Conservation (phyloP, 2,329 filamentous ascomycete genomes). For the Aspergillus japonicus region DNA sequence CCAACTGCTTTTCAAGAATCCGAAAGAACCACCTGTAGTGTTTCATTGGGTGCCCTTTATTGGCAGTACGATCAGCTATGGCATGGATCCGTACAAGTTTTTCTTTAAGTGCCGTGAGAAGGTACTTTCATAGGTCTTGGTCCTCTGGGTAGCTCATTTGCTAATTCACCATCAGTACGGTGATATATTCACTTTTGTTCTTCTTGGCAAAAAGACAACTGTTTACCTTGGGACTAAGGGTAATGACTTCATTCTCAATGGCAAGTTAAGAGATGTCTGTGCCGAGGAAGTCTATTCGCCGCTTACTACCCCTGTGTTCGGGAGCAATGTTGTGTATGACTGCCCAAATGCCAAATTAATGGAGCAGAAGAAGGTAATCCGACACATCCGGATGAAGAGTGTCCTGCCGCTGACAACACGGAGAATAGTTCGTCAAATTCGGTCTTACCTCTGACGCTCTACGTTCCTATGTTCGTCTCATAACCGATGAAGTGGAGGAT, state of each 20-base stretch:
- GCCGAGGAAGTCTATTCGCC: constrained; percentile 88
- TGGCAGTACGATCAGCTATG: constrained; percentile 89
- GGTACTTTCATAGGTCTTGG: constrained; percentile 48
- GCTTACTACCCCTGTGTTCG: constrained; percentile 70
- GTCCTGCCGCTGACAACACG: constrained; percentile 24
- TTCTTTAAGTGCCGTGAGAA: constrained; percentile 68
- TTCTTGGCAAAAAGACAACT: constrained; percentile 86
- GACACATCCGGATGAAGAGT: background rate
- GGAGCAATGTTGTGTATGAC: constrained; percentile 84
- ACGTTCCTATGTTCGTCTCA: constrained; percentile 73
- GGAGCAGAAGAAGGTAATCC: constrained; percentile 86
- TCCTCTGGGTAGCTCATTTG: background rate
- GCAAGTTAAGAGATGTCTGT: constrained; percentile 83
- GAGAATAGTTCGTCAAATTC: constrained; percentile 59
- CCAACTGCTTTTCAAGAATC: constrained; percentile 78
- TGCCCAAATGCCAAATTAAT: constrained; percentile 89
- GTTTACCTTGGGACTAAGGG: constrained; percentile 78
- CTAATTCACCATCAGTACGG: constrained; percentile 60
- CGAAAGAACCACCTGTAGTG: constrained; percentile 70
- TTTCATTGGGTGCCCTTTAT: constrained; percentile 70
- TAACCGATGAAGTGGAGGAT: constrained; percentile 69
- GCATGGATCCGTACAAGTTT: constrained; percentile 74
- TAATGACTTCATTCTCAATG: constrained; percentile 90
- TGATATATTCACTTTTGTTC: constrained; percentile 84
- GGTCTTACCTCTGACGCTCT: constrained; percentile 63